These are phyloP conservation scores for Rubroshorea leprosula DNA, from an alignment of 345 rosid genomes.

Conservation along the genomic window DNA sequence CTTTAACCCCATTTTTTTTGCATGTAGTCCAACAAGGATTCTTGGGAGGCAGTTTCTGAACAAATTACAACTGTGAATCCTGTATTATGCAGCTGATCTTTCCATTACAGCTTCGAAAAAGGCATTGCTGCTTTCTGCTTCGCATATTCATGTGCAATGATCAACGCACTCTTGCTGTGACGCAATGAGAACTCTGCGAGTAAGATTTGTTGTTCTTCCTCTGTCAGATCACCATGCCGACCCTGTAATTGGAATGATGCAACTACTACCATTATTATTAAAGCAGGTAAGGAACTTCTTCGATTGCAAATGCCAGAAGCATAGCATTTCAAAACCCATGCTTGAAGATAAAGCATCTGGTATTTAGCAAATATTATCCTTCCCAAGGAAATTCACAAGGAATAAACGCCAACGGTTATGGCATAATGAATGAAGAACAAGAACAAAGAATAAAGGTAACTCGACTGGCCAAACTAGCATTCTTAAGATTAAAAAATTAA, in stretches of 20 bases:
- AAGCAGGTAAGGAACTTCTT: neutral
- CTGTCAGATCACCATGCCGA: slow-evolving; percentile 67
- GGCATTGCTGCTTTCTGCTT: slow-evolving; percentile 37
- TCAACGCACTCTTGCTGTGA: slow-evolving; percentile 60
- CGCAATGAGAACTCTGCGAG: slow-evolving; percentile 85
- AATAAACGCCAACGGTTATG: too few relatives aligned
- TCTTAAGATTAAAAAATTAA: too few relatives aligned
- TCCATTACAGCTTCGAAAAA: slow-evolving; percentile 35
- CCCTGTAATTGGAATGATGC: slow-evolving; percentile 43
- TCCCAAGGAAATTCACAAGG: too few relatives aligned
- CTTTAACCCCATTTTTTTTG: too few relatives aligned
- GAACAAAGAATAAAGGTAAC: too few relatives aligned
- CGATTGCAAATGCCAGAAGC: neutral
- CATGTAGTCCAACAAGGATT: too few relatives aligned
- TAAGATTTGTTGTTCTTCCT: slow-evolving; percentile 63
- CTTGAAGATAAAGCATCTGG: neutral
- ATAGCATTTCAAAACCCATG: neutral
- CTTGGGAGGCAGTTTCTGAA: too few relatives aligned
- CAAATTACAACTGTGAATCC: too few relatives aligned
- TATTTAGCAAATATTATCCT: too few relatives aligned
- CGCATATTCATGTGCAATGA: slow-evolving; percentile 65
- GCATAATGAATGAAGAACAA: too few relatives aligned
- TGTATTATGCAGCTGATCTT: too few relatives aligned
- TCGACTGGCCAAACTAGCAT: too few relatives aligned
- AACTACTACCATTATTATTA: neutral